Evolutionary conservation across 176 grass and related monocot genomes (phyloP).

Genomic region (Triticum urartu): DNA sequence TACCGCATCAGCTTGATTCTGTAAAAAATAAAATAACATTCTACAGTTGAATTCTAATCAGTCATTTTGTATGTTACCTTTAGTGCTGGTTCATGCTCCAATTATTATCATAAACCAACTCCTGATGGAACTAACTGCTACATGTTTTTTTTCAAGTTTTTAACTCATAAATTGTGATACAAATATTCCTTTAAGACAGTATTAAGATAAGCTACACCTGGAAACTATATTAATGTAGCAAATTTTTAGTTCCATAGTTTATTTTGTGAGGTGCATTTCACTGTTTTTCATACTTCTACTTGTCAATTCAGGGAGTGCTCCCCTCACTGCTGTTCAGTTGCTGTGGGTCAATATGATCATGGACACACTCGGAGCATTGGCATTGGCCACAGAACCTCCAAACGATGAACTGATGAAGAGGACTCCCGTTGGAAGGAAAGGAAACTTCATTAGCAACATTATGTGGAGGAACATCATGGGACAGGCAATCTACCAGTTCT

Average conservation of each 20-base stretch:
- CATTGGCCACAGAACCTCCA: slow-evolving; percentile 93
- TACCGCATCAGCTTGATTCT: background rate
- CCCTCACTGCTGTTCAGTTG: slow-evolving; percentile 94
- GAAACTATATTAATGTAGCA: background rate
- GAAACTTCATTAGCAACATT: slow-evolving; percentile 89
- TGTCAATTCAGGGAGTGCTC: slow-evolving; percentile 64
- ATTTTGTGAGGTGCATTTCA: background rate
- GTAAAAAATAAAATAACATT: background rate
- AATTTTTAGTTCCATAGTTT: background rate
- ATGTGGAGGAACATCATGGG: slow-evolving; percentile 99
- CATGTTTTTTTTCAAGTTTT: background rate
- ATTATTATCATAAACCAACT: slow-evolving; percentile 8
- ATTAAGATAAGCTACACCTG: background rate
- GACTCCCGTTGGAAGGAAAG: slow-evolving; percentile 89
- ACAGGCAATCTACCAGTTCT: slow-evolving; percentile 84
- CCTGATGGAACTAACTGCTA: background rate
- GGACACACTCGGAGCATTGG: slow-evolving; percentile 96
- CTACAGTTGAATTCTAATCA: background rate
- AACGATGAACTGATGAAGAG: slow-evolving; percentile 88
- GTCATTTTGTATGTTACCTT: background rate
- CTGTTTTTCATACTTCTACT: background rate
- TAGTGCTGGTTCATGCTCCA: background rate
- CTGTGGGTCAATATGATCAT: slow-evolving; percentile 99
- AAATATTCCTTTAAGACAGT: background rate
- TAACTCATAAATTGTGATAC: background rate